Evolutionary conservation across 2,329 filamentous ascomycete genomes (phyloP), one percentile per base, ranked within the genome.

Genomic region (Fusarium mexicanum): DNA sequence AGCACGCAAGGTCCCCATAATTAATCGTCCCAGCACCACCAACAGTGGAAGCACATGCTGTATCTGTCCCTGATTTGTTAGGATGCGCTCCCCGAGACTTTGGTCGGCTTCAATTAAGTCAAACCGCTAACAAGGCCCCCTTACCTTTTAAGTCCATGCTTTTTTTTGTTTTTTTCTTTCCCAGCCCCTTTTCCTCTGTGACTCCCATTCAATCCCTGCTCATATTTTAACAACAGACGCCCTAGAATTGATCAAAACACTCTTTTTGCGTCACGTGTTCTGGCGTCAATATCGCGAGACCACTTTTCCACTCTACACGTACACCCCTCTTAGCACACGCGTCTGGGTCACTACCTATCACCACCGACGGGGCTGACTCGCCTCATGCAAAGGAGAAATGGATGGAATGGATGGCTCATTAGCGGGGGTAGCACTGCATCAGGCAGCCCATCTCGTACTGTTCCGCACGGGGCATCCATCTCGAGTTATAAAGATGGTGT

Each of bases 401-500:
- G 51, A 43, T 67, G 59, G 47, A 60, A 26, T 33, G 59, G 35
- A 51, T 69, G 26, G 40, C 64, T 48, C 64, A 58, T 55, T 51
- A 60, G 67, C 65, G 61, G 67, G 76, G 71, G 77, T 76, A 67
- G 44, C 51, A 46, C 64, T 74, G 61, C 67, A 77, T 51, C 53
- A 74, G 76, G 73, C 75, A 78, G 72, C 69, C 61, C 50, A 54
- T 53, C 37, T 63, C 54, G 51, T 74, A 50, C 26, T 64, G 54
- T 67, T 65, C 69, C 51, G 74, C 76, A 76, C 74, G 70, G 76
- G 55, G 74, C 77, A 75, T 61, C 65, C 63, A 65, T 77, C 67
- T 57, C 61, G 38, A 41, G 67, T 78, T 78, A 79, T 79, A 79
- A 79, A 78, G 73, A 78, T 68, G 75, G 60, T 67, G 61, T 61